Percentiles rank a stretch among this genome's conserved stretches.
Conservation (phyloP, 2,329 filamentous ascomycete genomes). For the Aspergillus fijiensis region DNA sequence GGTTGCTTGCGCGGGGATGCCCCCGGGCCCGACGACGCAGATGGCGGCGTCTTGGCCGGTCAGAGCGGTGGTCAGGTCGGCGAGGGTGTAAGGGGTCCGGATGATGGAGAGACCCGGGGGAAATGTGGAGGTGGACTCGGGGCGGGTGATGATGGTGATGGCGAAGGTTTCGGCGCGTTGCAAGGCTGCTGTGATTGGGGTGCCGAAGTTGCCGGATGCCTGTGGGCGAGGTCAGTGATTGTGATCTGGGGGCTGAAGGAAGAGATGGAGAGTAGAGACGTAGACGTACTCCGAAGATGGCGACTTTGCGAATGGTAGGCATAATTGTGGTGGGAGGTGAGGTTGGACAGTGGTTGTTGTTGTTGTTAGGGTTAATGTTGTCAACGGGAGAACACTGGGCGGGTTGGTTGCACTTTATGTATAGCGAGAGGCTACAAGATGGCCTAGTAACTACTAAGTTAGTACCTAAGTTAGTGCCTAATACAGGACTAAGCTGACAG, state of each 20-base stretch:
- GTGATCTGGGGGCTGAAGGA: too few relatives aligned
- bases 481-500: too few relatives aligned
- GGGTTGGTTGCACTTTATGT: too few relatives aligned
- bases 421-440: too few relatives aligned
- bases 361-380: neutral
- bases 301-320: conserved; percentile 4
- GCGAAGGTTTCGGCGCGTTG: conserved; percentile 1
- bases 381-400: too few relatives aligned
- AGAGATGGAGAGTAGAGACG: neutral
- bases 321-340: neutral
- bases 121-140: conserved; percentile 6
- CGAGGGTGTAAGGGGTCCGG: conserved; percentile 30
- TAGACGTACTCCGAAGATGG: conserved; percentile 10
- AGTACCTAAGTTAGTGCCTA: too few relatives aligned
- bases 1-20: conserved; percentile 47
- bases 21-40: conserved; percentile 45
- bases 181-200: conserved; percentile 9
- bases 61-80: conserved; percentile 45
- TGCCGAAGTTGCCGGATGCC: conserved; percentile 14
- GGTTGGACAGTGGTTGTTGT: too few relatives aligned
- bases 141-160: conserved; percentile 8
- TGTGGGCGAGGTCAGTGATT: neutral
- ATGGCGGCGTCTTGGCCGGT: conserved; percentile 59
- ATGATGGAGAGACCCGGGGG: conserved; percentile 1
- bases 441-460: too few relatives aligned